Evolutionary conservation across 2,329 filamentous ascomycete species (phyloP).

Genomic region (Pseudogymnoascus sp.): DNA sequence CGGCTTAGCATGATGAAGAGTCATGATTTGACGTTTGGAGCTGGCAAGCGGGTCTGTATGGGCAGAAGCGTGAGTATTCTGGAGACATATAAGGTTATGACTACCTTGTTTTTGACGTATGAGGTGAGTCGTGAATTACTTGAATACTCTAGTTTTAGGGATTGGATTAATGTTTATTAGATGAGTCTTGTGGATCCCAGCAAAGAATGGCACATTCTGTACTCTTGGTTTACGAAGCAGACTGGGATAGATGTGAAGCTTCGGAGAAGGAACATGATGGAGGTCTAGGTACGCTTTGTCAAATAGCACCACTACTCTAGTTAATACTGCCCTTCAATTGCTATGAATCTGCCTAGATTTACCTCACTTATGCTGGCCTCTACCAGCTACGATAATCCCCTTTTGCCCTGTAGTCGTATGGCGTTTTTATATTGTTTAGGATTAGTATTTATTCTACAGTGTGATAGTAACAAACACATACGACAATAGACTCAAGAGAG

Average conservation of each 20-base stretch:
- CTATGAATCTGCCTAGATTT: neutral
- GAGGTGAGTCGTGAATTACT: constrained; percentile 30
- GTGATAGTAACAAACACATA: too few relatives aligned
- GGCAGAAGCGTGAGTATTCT: constrained; percentile 37
- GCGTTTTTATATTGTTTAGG: too few relatives aligned
- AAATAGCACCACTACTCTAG: neutral
- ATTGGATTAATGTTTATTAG: constrained; percentile 19
- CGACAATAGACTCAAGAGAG: too few relatives aligned
- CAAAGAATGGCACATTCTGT: constrained; percentile 36
- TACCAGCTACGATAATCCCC: neutral
- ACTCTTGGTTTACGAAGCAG: constrained; percentile 38
- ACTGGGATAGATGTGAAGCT: constrained; percentile 22
- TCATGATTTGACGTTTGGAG: constrained; percentile 38
- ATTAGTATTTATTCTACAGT: too few relatives aligned
- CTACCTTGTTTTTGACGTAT: constrained; percentile 41
- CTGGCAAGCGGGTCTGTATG: constrained; percentile 38
- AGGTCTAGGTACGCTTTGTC: neutral
- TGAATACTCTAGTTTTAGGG: neutral
- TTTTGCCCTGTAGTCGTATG: neutral
- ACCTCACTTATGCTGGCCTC: neutral
- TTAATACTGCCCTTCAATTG: neutral
- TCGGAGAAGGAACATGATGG: constrained; percentile 7
- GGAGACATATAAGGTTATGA: constrained; percentile 42
- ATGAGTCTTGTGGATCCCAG: constrained; percentile 33
- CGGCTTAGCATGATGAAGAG: constrained; percentile 36